Evolutionary conservation across 2,329 filamentous ascomycete species (phyloP), one percentile per base, ranked within the genome.

Genomic region (Botrytis squamosa): DNA sequence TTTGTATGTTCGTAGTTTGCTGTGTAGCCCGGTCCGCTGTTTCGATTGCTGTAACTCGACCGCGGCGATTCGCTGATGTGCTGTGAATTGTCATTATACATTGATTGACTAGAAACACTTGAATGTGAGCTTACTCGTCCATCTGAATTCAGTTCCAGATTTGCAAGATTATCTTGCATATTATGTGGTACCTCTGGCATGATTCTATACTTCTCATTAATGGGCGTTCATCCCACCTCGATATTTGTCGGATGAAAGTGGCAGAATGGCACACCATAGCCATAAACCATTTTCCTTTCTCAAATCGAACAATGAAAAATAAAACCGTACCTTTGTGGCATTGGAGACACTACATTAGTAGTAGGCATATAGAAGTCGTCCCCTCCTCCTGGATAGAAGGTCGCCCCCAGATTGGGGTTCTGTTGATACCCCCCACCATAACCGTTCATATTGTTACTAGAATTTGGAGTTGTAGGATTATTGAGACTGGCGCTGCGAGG

Each of bases 141-240:
- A 76, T 74, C 79, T 75, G 92, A 92, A 85, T 94, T 91, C 75
- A 94, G 87, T 86, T 98, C 95, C 85, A 99, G 90, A 83, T 95
- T 91, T 80, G 95, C 93, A 77, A 99, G 89, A 84, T 93, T 95
- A 81, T 97, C 92, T 85, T 97, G 94, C 89, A 99, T 98, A 84
- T 97, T 95, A 84, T 95, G 93, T 78, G 95, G 94, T 77, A 98
- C 94, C 87, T 98, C 94, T 82, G 94, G 93, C 90, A 95, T 97
- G 81, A 97, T 90, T 85, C 94, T 97, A 63, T 62, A n/a, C 12
- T 62, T 68, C 18, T n/a, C 42, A 64, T 76, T 71, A 76, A 74
- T 68, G 52, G 52, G 33, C 55, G 40, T 33, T 62, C 57, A 57
- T 40, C 60, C 18, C 36, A 42, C 22, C 16, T 55, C 60, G 9